Evolutionary conservation across 495 filamentous ascomycete genomes (phyloP), one percentile per base, ranked within the genome.

Genomic region (Diplogelasinospora grovesii): DNA sequence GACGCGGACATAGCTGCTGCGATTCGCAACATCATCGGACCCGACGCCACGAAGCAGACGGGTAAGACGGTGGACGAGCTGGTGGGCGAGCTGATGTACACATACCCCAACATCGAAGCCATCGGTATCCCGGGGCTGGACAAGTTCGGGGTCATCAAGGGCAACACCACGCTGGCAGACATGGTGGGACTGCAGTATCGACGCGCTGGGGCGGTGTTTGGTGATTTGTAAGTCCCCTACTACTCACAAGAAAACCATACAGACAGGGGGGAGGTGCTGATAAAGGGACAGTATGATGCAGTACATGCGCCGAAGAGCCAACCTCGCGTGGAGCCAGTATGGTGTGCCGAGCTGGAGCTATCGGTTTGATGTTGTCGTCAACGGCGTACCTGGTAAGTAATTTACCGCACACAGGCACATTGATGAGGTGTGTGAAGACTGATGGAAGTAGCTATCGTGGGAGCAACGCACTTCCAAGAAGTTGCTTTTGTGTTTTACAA

Each of bases 401-500:
- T n/a, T n/a, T n/a, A n/a, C n/a, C n/a, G n/a, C n/a, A n/a, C n/a
- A n/a, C n/a, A n/a, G n/a, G n/a, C n/a, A n/a, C n/a, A n/a, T n/a
- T n/a, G n/a, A n/a, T n/a, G n/a, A n/a, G n/a, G n/a, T n/a, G n/a
- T n/a, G n/a, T n/a, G n/a, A n/a, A n/a, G n/a, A n/a, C n/a, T n/a
- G n/a, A n/a, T n/a, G n/a, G n/a, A n/a, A n/a, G n/a, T n/a, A n/a
- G n/a, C n/a, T n/a, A n/a, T n/a, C n/a, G n/a, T n/a, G n/a, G n/a
- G n/a, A n/a, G n/a, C n/a, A n/a, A 54, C 54, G 2, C 69, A 73
- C 36, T 70, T 70, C 48, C 49, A 61, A 23, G 69, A 71, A 41
- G 63, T 71, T 3, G 61, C 67, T 5, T 73, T 69, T 46, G 65
- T 68, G 2, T 66, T 70, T 44, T 38, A 63, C 49, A 71, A 71